Evolutionary conservation across 2,329 filamentous ascomycete species (phyloP), one percentile per base, ranked within the genome.

Genomic region (Podosphaera fusca): DNA sequence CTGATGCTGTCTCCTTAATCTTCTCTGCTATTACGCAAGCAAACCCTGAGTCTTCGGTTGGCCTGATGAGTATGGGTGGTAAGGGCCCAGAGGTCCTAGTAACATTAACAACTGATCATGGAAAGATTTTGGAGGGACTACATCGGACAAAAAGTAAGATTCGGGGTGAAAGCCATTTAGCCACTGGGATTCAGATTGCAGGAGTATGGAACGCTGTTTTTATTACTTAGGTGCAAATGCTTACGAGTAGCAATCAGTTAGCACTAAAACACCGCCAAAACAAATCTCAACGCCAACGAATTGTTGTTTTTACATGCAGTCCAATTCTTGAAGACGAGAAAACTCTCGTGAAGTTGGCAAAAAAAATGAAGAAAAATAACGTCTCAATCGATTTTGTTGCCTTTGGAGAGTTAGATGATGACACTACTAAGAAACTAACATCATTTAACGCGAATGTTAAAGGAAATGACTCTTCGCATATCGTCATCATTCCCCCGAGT

Each of bases 361-460:
- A 92, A 75, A 94, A 92, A 74, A 94, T 96, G 88, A 96, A 96
- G 81, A 98, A 98, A 78, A 85, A 84, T 70, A 90, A 86, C 67
- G 86, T 95, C 59, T 86, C 83, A 60, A 86, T 98, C 67, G 92
- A 98, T 70, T 90, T 98, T 67, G 79, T 98, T 60, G 81, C 90
- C 52, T 98, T 98, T 66, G 92, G 92, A 63, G 90, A 98, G 65
- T 78, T 95, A 56, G 87, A 92, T 63, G 86, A 89, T 64, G 87
- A 94, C 63, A 87, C 84, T 61, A 85, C 85, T 57, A 90, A 92
- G 72, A 96, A 96, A 74, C 80, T 98, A 56, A 82, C 87, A 67
- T 84, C 86, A 34, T 98, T 98, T 75, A 88, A 95, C 71, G 85
- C 94, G 61, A 84, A 84, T 61, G 87, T 96, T 69, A 95, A 95